Conservation (phyloP, 805 yeast species). For the Wickerhamomyces bovis region DNA sequence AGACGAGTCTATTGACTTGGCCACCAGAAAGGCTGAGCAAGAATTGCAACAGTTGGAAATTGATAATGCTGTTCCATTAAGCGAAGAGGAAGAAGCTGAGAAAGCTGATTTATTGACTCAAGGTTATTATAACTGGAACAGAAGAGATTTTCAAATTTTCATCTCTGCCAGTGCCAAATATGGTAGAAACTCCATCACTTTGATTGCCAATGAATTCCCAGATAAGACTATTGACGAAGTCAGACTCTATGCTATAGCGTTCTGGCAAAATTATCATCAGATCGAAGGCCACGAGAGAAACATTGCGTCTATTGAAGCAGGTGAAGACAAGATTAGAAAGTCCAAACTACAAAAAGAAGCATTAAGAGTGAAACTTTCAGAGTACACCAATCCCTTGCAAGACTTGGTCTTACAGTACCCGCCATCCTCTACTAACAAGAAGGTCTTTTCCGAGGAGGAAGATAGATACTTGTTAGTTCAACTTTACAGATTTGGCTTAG, state of each 20-base stretch:
- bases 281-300: slow-evolving; percentile 89
- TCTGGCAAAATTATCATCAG: slow-evolving; percentile 74
- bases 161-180: slow-evolving; percentile 67
- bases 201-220: slow-evolving; percentile 67
- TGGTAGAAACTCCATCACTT: slow-evolving; percentile 69
- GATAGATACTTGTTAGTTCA: slow-evolving; percentile 83
- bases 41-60: slow-evolving; percentile 65
- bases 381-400: slow-evolving; percentile 70
- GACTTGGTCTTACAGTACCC: slow-evolving; percentile 70
- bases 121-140: slow-evolving; percentile 80
- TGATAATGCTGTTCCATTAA: slow-evolving; percentile 69
- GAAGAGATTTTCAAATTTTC: slow-evolving; percentile 83
- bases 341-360: slow-evolving; percentile 69
- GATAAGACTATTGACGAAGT: slow-evolving; percentile 81
- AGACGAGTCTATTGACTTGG: slow-evolving; percentile 38
- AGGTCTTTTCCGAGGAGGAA: slow-evolving; percentile 79
- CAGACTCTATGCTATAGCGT: slow-evolving; percentile 64
- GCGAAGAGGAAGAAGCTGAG: slow-evolving; percentile 70
- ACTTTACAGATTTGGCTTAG: slow-evolving; percentile 75
- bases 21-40: slow-evolving; percentile 36
- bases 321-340: slow-evolving; percentile 76
- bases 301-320: slow-evolving; percentile 73
- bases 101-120: slow-evolving; percentile 52
- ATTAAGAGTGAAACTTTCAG: slow-evolving; percentile 65
- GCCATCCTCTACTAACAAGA: slow-evolving; percentile 58